Evolutionary conservation across 2,329 filamentous ascomycete species (phyloP), one percentile per base, ranked within the genome.

Genomic region (Aspergillus texensis): DNA sequence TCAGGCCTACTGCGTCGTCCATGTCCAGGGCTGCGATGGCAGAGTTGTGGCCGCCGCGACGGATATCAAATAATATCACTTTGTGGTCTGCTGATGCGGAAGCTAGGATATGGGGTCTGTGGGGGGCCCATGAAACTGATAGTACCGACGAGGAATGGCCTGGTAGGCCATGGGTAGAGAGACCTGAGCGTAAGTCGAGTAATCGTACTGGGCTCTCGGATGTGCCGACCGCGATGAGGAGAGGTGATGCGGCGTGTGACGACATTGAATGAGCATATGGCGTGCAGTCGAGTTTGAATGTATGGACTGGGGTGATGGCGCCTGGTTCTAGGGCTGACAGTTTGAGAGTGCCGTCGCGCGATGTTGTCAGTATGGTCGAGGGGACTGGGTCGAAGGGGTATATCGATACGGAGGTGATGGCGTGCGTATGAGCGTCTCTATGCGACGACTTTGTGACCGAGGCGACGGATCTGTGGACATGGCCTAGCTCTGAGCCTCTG

Each of bases 201-300:
- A 98, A 86, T 19, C 93, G 89, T 16, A 97, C 91, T 30, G 91
- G 85, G 8, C 92, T 92, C 74, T 95, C 89, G 67, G 96, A 93
- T 0, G 93, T 96, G 0, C 91, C 94, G 72, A 93, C 95, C 11
- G 94, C 93, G 11, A 97, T 91, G 4, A 97, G 85, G 0, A 96
- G 83, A 85, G 58, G 87, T 81, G 61, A 92, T 86, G 62, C 94
- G 81, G 48, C 89, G 85, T 79, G 74, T 1, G 79, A 75, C 0
- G 93, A 96, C 30, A 92, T 84, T 0, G 91, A 88, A 75, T 97
- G 93, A 1, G 90, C 76, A 67, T 82, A 82, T 0, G 81, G 78
- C 2, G 81, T 81, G 53, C 78, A 81, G 41, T 81, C 76, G 0
- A 84, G 77, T 12, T 74, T 72, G 62, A 84, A 83, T 2, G 78